phyloP scores from a whole-genome alignment of 1,284 basidiomycete genomes.

The Heterobasidion parviporum region DNA sequence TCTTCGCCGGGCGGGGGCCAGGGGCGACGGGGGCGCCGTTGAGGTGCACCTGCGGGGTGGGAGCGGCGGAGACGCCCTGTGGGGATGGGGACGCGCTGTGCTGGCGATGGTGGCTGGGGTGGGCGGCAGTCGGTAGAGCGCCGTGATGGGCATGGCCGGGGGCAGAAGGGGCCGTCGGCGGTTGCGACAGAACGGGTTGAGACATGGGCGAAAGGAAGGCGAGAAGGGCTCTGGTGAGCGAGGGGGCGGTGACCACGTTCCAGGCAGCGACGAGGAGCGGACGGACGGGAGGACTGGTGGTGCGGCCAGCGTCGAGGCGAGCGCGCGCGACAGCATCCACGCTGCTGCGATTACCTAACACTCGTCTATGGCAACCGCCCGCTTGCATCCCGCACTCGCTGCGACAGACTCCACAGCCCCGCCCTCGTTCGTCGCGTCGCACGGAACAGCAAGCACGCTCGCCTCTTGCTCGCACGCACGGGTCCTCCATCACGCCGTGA shows the following conservation, averaged over 20 bases:
- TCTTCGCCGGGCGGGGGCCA: conserved; percentile 5
- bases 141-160: not conserved
- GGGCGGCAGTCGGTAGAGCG: not conserved
- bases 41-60: conserved; percentile 18
- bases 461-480: too few relatives aligned
- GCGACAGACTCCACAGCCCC: not conserved
- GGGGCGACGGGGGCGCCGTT: conserved; percentile 15
- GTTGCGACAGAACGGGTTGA: not conserved
- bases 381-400: too few relatives aligned
- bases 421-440: not conserved
- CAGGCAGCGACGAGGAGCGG: not conserved
- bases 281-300: too few relatives aligned
- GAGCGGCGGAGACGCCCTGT: not conserved
- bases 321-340: not conserved
- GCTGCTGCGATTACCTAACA: not conserved
- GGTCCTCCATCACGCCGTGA: too few relatives aligned
- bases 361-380: not conserved
- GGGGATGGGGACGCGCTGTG: not conserved
- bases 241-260: not conserved
- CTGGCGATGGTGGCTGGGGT: not conserved
- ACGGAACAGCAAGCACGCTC: not conserved
- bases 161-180: not conserved
- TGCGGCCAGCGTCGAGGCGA: not conserved
- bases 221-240: not conserved
- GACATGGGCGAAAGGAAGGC: not conserved